Evolutionary conservation across 306 rosid genomes (phyloP), one percentile per base, ranked within the genome.

Genomic region (Gastrolobium villosum): DNA sequence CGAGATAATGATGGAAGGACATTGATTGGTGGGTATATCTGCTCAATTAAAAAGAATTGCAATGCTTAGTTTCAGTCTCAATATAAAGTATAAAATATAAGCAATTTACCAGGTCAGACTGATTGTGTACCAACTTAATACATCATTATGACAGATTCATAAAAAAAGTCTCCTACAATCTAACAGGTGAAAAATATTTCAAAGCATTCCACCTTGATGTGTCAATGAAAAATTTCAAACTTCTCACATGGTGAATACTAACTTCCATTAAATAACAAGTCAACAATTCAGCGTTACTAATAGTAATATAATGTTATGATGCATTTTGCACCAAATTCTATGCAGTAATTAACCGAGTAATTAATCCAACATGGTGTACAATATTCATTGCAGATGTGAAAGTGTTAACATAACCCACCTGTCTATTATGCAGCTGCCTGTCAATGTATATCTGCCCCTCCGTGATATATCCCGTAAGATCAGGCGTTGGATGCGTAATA

Each of bases 361-460:
- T 49, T 37, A 44, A 78, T 70, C 64, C 30, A 75, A 34, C 26
- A 43, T 10, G 30, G 13, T 45, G 20, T 60, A 59, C 10, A 49
- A 43, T 72, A 80, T 65, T 60, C 49, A 54, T 65, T 26, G 55
- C 28, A 66, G 45, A 53, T 41, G 82, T 41, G 82, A 81, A 74
- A 68, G 74, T 30, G 59, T 41, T 55, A 75, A 57, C 67, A 31
- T 74, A 57, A 56, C 75, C 60, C 49, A 90, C 99, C 99, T 96
- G 99, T 91, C 99, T 93, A 82, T 96, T 96, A 7, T 93, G 64
- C 86, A 96, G 88, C 86, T 96, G 99, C 87, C 99, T 89, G 78
- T 96, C 99, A 34, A 96, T 86, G 86, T 96, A 96, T 41, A 96
- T 91, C 88, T 96, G 99, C 75, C 99, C 99, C 92, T 96, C 99